These are phyloP conservation scores for Magnaporthiopsis rhizophila DNA, from an alignment of 2,329 filamentous ascomycete genomes.

Conservation along the genomic window DNA sequence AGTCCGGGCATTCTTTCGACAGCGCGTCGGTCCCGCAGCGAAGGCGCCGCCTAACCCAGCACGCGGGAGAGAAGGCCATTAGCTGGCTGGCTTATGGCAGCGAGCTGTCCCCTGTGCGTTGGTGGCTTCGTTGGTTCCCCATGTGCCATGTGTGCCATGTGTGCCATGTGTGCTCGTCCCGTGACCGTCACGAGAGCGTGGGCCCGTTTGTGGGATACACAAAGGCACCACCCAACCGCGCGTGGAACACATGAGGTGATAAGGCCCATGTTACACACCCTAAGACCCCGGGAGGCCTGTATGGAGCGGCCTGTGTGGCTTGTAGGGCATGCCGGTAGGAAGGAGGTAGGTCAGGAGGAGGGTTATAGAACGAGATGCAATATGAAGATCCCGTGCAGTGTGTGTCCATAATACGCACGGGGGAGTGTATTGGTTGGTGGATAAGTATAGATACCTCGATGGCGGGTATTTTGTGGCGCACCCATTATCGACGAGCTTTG, in stretches of 20 bases:
- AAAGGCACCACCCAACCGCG: background rate
- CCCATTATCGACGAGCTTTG: background rate
- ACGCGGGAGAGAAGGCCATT: background rate
- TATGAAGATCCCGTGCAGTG: background rate
- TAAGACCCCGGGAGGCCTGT: background rate
- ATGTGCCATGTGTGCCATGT: background rate
- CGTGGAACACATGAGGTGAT: background rate
- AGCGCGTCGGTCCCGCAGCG: background rate
- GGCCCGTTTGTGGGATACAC: background rate
- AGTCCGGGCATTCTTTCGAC: background rate
- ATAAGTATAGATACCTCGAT: background rate
- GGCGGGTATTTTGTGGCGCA: background rate
- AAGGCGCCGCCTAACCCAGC: background rate
- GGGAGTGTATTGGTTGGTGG: background rate
- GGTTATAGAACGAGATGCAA: background rate
- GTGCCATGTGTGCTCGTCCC: background rate
- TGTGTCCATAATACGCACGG: background rate
- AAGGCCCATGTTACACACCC: background rate
- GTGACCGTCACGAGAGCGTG: background rate
- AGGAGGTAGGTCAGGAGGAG: background rate
- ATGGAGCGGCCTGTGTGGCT: background rate
- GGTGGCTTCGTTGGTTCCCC: background rate
- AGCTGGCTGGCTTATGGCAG: background rate
- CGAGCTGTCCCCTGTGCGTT: background rate
- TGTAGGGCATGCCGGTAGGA: background rate